Base-by-base conservation (phyloP, 805 yeast genomes). In the Starmerella davenportii region DNA sequence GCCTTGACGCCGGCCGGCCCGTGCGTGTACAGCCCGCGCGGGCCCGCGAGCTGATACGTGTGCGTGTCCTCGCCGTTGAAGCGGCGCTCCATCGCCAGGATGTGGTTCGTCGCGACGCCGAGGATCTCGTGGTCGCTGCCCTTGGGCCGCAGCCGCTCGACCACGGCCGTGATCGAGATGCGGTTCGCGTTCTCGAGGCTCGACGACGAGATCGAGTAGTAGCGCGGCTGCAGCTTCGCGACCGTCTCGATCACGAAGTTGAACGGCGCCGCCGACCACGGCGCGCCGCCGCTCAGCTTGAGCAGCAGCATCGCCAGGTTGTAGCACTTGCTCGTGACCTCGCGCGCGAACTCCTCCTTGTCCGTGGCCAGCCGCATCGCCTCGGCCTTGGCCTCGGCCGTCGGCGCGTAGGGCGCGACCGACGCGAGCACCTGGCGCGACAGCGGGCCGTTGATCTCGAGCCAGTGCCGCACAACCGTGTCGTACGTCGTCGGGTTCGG, bases 121-220 rank as follows among this genome's bases (percentile, higher is more conserved):
- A 77, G 67, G 33, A 77, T 68, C n/a, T 50, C 51, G 40, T 61
- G 66, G 42, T 53, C 58, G 25, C 53, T 38, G 27, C 53, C 56
- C 15, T 50, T 49, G 24, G 60, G 54, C 20, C 21, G 28, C 40
- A 53, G 49, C 36, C 74, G 70, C 63, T 90, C 96, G 32, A 87
- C 95, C 38, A 85, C 92, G 2, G 95, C 94, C 16, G 96, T 90
- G 43, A 85, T 66, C 49, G 81, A 82, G 42, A 85, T 68, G 16
- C 69, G 67, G 38, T 74, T 68, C 56, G 81, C 81, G 52, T 81
- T 90, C 40, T 74, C 67, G 38, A 72, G 58, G 1, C 92, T 76
- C 4, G 95, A 81, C 1, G 95, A 85, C 2, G 95, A 85, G 49
- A 87, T 87, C 18, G 96, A 87, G 61, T 87, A 87, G 63, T 82